Evolutionary conservation across 768 basidiomycete genomes (phyloP).

Genomic region (Lenzites betulinus): DNA sequence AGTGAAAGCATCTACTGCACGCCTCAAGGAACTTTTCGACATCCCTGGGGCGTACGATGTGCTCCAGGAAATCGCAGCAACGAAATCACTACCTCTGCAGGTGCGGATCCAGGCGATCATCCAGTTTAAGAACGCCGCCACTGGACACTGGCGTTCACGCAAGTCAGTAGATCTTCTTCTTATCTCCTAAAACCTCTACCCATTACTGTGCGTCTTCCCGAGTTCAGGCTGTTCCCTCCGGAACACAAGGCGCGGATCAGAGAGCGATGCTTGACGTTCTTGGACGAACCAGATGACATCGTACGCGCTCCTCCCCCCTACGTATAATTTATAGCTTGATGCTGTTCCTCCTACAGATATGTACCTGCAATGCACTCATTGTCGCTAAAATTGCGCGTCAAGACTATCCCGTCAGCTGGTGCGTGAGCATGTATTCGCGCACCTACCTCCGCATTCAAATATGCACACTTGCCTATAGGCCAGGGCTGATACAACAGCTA

Average conservation of each 20-base stretch:
- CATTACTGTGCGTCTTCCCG: not conserved
- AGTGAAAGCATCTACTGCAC: slow-evolving; percentile 50
- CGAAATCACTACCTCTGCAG: slow-evolving; percentile 55
- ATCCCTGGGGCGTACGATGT: slow-evolving; percentile 71
- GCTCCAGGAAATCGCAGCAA: slow-evolving; percentile 72
- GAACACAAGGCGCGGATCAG: slow-evolving; percentile 71
- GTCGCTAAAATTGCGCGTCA: slow-evolving; percentile 75
- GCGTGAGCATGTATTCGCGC: slow-evolving; percentile 15
- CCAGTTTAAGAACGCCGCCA: slow-evolving; percentile 83
- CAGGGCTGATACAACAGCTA: slow-evolving; percentile 56
- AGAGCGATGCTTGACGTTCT: slow-evolving; percentile 58
- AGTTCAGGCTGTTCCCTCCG: slow-evolving; percentile 61
- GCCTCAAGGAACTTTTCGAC: slow-evolving; percentile 68
- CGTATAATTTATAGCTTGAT: slow-evolving; percentile 1
- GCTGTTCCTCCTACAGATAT: slow-evolving; percentile 54
- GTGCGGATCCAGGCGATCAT: slow-evolving; percentile 84
- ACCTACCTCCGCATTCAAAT: not conserved
- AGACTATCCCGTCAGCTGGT: slow-evolving; percentile 80
- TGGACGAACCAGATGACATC: slow-evolving; percentile 78
- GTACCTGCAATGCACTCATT: slow-evolving; percentile 74
- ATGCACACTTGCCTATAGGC: slow-evolving; percentile 43
- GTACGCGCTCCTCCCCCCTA: slow-evolving; percentile 39
- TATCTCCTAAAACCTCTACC: not conserved
- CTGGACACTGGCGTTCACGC: slow-evolving; percentile 75
- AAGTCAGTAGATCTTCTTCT: slow-evolving; percentile 53